phyloP scores from a whole-genome alignment of 2,329 filamentous ascomycete species.

The Escovopsis sp. region DNA sequence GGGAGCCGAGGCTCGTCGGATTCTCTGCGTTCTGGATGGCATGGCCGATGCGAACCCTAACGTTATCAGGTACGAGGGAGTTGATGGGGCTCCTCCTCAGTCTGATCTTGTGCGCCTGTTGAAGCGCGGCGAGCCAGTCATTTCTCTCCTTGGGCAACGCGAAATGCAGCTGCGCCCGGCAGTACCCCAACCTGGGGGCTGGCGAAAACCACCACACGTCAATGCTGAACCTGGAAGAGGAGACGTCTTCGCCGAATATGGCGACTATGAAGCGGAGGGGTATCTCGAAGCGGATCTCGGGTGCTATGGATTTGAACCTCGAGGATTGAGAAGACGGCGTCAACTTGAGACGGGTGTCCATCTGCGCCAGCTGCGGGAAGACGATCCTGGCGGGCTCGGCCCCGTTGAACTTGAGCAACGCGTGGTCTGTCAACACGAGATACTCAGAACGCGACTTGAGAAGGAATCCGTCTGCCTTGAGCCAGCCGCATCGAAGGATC shows the following conservation, averaged over 20 bases:
- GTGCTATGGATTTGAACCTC: conserved; percentile 16
- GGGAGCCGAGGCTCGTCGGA: conserved; percentile 12
- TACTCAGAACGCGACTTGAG: conserved; percentile 35
- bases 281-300: conserved; percentile 29
- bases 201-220: conserved; percentile 42
- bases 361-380: conserved; percentile 29
- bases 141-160: conserved; percentile 32
- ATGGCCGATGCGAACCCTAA: conserved; percentile 30
- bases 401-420: conserved; percentile 35
- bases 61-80: conserved; percentile 28
- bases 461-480: conserved; percentile 35
- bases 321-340: conserved; percentile 10
- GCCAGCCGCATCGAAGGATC: conserved; percentile 28
- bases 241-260: conserved; percentile 35
- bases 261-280: conserved; percentile 37
- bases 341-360: conserved; percentile 10
- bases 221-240: conserved; percentile 33
- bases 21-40: conserved; percentile 31
- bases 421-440: conserved; percentile 35
- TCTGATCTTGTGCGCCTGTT: conserved; percentile 25
- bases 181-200: conserved; percentile 29
- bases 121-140: conserved; percentile 33
- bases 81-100: conserved; percentile 21
- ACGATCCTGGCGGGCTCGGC: conserved; percentile 30
- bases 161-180: conserved; percentile 35